Base-by-base conservation (phyloP, 1,284 basidiomycete genomes). In the Apiotrichum akiyoshidainum region DNA sequence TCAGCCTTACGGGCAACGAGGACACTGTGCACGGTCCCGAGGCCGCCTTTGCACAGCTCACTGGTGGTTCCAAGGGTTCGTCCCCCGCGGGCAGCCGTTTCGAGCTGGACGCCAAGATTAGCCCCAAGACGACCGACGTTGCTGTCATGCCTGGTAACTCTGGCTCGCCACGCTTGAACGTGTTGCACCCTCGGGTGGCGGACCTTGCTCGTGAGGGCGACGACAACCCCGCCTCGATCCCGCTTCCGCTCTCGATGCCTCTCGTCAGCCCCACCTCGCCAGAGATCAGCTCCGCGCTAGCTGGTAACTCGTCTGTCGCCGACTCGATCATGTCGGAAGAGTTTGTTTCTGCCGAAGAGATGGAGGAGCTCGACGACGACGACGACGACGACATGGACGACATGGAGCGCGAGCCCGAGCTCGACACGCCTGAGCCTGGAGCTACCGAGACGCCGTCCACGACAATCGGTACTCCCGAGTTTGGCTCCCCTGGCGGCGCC, bases 201-300 rank as follows among this genome's bases (percentile, higher is more conserved):
- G 53, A 54, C 31, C 35, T 54, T n/a, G 45, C 44, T 11, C 45
- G 53, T 8, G 46, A 54, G 22, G 53, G 44, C 45, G 46, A 48
- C 31, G 53, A 54, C 37, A 42, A 16, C 19, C 16, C 5, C 19
- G 17, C 34, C 26, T 46, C 53, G 5, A 26, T 45, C 35, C 45
- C 48, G 2, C 19, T 19, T 8, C 48, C 48, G 19, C 4, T 22
- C 4, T 31, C 26, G 26, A 26, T 50, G 19, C 6, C 42, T 13
- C 19, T 19, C 4, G 17, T 12, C 21, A 22, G n/a, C 19, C 48
- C 48, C 8, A 14, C 11, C 9, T 50, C 48, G 9, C 48, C 48
- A 1, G 48, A 50, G 48, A 40, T 40, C 19, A 26, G 37, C 35
- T 50, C 48, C 13, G 37, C 34, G 8, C 48, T 50, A 31, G 26